Evolutionary conservation across 306 rosid genomes (phyloP).

Genomic region (Sicyos edulis): DNA sequence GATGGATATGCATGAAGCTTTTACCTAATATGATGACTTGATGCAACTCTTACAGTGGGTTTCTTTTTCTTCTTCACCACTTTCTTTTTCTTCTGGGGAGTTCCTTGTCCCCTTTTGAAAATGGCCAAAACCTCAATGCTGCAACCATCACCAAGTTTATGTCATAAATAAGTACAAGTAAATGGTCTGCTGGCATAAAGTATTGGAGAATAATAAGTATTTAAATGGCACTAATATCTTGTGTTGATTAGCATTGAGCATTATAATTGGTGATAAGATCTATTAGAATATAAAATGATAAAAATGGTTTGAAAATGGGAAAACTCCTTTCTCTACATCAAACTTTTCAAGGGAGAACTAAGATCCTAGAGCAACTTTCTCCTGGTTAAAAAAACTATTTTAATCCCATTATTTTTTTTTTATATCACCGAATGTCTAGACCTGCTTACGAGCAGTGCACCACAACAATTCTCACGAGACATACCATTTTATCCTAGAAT

Average conservation of each 20-base stretch:
- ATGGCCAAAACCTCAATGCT: slow-evolving; percentile 80
- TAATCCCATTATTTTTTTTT: too few relatives aligned
- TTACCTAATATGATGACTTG: neutral
- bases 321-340: neutral
- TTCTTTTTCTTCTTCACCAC: slow-evolving; percentile 67
- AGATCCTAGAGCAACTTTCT: neutral
- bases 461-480: too few relatives aligned
- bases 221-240: neutral
- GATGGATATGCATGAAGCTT: neutral
- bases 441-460: too few relatives aligned
- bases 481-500: too few relatives aligned
- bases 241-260: neutral
- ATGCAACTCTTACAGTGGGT: slow-evolving; percentile 21
- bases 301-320: too few relatives aligned
- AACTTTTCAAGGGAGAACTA: neutral
- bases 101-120: slow-evolving; percentile 53
- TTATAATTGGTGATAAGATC: neutral
- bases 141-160: slow-evolving; percentile 32
- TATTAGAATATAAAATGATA: neutral
- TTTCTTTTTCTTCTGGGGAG: slow-evolving; percentile 50
- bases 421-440: too few relatives aligned
- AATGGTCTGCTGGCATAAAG: neutral
- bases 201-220: neutral
- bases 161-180: neutral
- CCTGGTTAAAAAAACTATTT: too few relatives aligned